These are phyloP conservation scores for Spiromastix sp. DNA, from an alignment of 2,329 filamentous ascomycete genomes.

Conservation along the genomic window DNA sequence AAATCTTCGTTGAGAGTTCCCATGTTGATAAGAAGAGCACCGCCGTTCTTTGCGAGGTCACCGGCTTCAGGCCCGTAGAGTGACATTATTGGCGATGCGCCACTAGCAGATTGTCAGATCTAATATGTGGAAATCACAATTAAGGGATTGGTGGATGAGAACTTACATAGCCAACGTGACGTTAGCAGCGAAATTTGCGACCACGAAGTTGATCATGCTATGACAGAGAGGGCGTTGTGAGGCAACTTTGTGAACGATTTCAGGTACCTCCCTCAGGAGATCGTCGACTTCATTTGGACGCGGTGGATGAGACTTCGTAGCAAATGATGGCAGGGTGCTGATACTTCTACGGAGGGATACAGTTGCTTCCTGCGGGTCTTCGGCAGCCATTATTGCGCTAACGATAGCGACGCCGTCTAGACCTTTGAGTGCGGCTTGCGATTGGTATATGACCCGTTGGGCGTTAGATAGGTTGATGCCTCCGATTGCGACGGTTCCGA, in stretches of 20 bases:
- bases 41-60: constrained; percentile 68
- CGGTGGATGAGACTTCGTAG: constrained; percentile 20
- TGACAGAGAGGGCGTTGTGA: constrained; percentile 64
- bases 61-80: constrained; percentile 72
- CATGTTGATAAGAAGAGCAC: constrained; percentile 86
- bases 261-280: constrained; percentile 27
- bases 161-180: constrained; percentile 64
- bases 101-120: constrained; percentile 32
- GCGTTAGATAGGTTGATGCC: constrained; percentile 72
- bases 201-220: constrained; percentile 96
- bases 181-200: constrained; percentile 91
- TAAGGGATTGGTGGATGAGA: no score
- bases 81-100: constrained; percentile 89
- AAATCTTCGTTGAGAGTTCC: constrained; percentile 75
- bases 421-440: constrained; percentile 43
- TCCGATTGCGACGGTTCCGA: constrained; percentile 66
- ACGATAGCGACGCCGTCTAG: constrained; percentile 81
- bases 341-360: constrained; percentile 49
- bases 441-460: constrained; percentile 64
- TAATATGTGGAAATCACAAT: background rate
- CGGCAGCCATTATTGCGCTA: constrained; percentile 71
- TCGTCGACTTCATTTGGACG: constrained; percentile 18
- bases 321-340: constrained; percentile 26
- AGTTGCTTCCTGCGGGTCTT: constrained; percentile 56
- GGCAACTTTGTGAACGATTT: constrained; percentile 52